phyloP scores from a whole-genome alignment of 345 rosid genomes.

The Noccaea bulbosa region DNA sequence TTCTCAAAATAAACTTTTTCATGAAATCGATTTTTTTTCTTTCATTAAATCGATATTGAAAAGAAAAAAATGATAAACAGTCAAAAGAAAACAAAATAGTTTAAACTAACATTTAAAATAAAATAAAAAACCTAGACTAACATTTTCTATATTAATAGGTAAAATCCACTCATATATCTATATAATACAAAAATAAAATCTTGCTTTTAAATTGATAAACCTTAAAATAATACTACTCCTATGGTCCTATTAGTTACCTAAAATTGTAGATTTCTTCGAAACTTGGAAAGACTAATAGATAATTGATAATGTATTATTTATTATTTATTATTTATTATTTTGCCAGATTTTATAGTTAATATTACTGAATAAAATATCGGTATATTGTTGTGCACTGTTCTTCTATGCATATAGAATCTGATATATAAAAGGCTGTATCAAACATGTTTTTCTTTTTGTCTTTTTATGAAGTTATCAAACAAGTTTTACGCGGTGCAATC shows the following conservation, averaged over 20 bases:
- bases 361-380: not conserved
- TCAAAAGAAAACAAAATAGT: too few relatives aligned
- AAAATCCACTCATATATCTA: not conserved
- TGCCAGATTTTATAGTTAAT: not conserved
- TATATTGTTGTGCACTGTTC: not conserved
- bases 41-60: too few relatives aligned
- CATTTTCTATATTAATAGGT: not conserved
- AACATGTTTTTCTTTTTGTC: conserved; percentile 32
- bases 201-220: not conserved
- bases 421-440: conserved; percentile 19
- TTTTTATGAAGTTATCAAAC: conserved; percentile 16
- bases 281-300: not conserved
- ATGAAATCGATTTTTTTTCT: too few relatives aligned
- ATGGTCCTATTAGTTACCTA: not conserved
- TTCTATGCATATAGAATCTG: conserved; percentile 17
- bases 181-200: not conserved
- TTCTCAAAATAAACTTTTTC: too few relatives aligned
- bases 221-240: not conserved
- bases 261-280: not conserved
- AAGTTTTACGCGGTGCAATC: conserved; percentile 45
- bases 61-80: too few relatives aligned
- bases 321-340: not conserved
- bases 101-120: too few relatives aligned
- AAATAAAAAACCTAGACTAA: not conserved
- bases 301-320: not conserved